Conservation (phyloP, 2,329 filamentous ascomycete genomes). For the Biscogniauxia marginata region DNA sequence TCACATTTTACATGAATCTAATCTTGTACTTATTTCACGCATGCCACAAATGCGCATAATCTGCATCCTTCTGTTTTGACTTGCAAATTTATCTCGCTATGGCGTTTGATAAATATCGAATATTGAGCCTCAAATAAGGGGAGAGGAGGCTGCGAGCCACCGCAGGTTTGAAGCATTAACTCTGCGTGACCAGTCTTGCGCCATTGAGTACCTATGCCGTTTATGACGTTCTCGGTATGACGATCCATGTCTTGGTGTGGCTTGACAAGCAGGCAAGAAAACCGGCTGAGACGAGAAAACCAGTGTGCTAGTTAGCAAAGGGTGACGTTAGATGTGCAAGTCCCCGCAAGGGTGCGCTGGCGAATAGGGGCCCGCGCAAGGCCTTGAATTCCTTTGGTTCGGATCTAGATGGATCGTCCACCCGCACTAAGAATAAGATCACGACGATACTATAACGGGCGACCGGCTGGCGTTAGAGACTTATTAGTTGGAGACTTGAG, state of each 20-base stretch:
- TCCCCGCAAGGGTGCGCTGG: slow-evolving; percentile 8
- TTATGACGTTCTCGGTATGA: slow-evolving; percentile 29
- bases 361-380: slow-evolving; percentile 1
- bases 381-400: background rate
- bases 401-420: background rate
- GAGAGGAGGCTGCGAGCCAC: background rate
- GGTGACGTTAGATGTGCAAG: slow-evolving; percentile 20
- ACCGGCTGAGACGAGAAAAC: slow-evolving; percentile 21
- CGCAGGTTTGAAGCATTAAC: background rate
- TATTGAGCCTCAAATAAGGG: background rate
- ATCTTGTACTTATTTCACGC: background rate
- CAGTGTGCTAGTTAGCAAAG: slow-evolving; percentile 4
- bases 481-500: background rate
- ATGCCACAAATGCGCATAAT: background rate
- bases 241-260: slow-evolving; percentile 23
- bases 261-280: slow-evolving; percentile 24
- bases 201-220: slow-evolving; percentile 17
- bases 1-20: background rate
- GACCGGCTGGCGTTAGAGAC: slow-evolving; percentile 2
- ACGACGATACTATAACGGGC: slow-evolving; percentile 1
- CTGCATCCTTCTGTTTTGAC: background rate
- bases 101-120: background rate
- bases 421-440: background rate
- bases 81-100: background rate
- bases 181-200: slow-evolving; percentile 6